Conservation (phyloP, 805 yeast genomes). For the Candida pseudoglaebosa region DNA sequence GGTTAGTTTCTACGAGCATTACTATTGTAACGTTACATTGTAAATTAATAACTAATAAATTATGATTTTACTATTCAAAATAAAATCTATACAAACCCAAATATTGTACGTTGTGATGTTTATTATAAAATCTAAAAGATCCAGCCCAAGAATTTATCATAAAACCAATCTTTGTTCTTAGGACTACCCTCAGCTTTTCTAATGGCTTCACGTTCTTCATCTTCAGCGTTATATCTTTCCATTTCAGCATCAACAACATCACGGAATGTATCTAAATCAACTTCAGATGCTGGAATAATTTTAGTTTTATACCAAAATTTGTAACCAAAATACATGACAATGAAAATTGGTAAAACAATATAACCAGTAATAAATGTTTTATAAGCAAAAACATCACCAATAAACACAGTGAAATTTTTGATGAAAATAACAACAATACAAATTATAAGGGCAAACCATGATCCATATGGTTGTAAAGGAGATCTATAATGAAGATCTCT, state of each 20-base stretch:
- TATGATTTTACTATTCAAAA: not conserved
- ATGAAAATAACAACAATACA: conserved; percentile 55
- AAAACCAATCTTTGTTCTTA: conserved; percentile 43
- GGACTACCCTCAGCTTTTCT: conserved; percentile 42
- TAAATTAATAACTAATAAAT: not conserved
- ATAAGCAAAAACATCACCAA: conserved; percentile 53
- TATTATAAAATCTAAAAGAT: conserved; percentile 30
- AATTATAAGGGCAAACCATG: conserved; percentile 52
- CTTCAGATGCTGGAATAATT: conserved; percentile 49
- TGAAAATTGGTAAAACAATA: conserved; percentile 66
- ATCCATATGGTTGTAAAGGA: conserved; percentile 67
- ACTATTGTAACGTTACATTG: no score
- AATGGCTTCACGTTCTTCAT: conserved; percentile 29
- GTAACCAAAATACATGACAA: conserved; percentile 54
- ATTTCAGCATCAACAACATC: conserved; percentile 55
- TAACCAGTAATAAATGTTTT: conserved; percentile 73
- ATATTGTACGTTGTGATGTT: no score
- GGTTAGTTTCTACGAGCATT: no score
- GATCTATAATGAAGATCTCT: conserved; percentile 54
- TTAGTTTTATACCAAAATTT: conserved; percentile 52
- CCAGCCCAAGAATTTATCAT: conserved; percentile 47
- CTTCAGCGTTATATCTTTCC: conserved; percentile 32
- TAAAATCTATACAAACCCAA: not conserved
- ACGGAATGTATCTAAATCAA: conserved; percentile 56
- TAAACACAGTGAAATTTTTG: conserved; percentile 71